These are phyloP conservation scores for Chloris gayana DNA, from an alignment of 176 grass and related monocot genomes.

Conservation along the genomic window DNA sequence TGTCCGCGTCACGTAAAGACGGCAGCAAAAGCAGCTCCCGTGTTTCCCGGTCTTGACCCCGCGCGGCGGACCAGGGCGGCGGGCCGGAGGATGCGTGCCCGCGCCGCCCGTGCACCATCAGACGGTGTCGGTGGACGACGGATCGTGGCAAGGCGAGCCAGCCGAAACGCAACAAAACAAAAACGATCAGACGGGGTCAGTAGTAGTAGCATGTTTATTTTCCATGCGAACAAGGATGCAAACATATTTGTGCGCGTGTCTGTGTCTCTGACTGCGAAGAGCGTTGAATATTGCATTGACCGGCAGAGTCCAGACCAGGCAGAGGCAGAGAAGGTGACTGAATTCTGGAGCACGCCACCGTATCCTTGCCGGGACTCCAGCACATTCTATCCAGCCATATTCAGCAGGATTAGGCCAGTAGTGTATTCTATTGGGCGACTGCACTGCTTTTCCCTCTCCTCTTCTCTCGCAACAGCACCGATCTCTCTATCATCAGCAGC, in stretches of 20 bases:
- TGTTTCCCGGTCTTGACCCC: conserved; percentile 56
- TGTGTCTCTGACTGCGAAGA: not conserved
- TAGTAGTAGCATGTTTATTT: too few species aligned
- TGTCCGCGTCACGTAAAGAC: conserved; percentile 28
- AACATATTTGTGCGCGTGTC: not conserved
- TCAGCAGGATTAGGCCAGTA: conserved; percentile 5
- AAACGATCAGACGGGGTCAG: too few species aligned
- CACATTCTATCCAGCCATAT: conserved; percentile 44
- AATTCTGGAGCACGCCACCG: conserved; percentile 58
- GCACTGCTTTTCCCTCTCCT: not conserved
- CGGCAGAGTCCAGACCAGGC: too few species aligned
- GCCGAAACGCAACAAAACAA: not conserved
- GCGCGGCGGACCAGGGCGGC: conserved; percentile 23
- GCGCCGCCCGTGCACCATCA: conserved; percentile 19
- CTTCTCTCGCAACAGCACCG: conserved; percentile 6
- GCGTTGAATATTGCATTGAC: conserved; percentile 38
- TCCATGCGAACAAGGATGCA: too few species aligned
- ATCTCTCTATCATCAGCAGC: conserved; percentile 14
- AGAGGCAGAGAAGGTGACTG: not conserved
- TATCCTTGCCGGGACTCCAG: conserved; percentile 38
- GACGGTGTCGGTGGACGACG: conserved; percentile 29
- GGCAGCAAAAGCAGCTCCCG: conserved; percentile 47
- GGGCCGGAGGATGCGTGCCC: not conserved
- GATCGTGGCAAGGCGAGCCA: too few species aligned
- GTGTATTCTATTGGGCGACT: conserved; percentile 40